Evolutionary conservation across 352 stramenopile species (phyloP), one percentile per base, ranked within the genome.

Genomic region (Phytophthora cactorum): DNA sequence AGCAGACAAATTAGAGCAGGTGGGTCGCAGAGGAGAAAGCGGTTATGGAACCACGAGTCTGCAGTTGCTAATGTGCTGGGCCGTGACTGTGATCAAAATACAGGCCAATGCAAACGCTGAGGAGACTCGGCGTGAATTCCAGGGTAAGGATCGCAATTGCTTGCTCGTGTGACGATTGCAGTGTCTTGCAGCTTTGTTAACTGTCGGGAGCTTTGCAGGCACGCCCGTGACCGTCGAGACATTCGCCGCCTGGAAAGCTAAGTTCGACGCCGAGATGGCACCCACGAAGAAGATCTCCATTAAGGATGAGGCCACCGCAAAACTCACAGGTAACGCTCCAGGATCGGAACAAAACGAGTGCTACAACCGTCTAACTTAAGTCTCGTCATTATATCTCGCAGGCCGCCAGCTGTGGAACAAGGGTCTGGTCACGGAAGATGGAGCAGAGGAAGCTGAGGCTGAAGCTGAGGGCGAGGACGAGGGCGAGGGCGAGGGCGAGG

Each of bases 161-260:
- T 46, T 58, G 2, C 7, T 28, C 22, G 22, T 22, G 22, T 22
- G 22, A 31, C n/a, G 14, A 22, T 28, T 27, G 29, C 2, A 43
- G 5, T 43, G 22, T 17, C 25, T 36, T 32, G 31, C 36, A 50
- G 31, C 10, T 29, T 22, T 29, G 49, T 31, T 68, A 68, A 64
- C 29, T 39, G 47, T 39, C 46, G 54, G 4, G 49, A 4, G 51
- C 22, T 52, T 28, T 52, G 55, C 54, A 86, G 84, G 86, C 45
- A 93, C 83, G 2, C 84, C 88, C n/a, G 88, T 96, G 29, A 96
- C 86, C 52, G 73, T 93, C 32, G 84, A 91, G 63, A 77, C 75
- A 22, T 96, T 96, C 57, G 78, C 77, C 25, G 80, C 66, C 14
- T 96, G 88, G 88, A 86, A 83, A 58, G 72, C 63, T 15, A 85